phyloP scores from a whole-genome alignment of 2,329 filamentous ascomycete genomes.

The Exutisphaerella laricina region DNA sequence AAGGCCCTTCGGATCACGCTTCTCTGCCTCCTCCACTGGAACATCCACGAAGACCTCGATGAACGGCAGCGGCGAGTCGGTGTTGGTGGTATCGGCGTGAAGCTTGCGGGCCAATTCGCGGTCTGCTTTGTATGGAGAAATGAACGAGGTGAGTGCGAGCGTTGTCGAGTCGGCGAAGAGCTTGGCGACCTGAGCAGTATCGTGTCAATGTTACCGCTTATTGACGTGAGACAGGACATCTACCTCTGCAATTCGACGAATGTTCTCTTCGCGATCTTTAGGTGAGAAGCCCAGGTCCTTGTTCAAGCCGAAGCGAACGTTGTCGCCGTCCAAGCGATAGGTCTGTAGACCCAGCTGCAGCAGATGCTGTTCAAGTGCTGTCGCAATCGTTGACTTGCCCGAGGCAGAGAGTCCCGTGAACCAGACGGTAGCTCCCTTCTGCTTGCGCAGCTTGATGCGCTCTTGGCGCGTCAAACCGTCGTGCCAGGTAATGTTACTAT shows the following conservation, averaged over 20 bases:
- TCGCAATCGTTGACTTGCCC: constrained; percentile 95
- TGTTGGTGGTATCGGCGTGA: constrained; percentile 57
- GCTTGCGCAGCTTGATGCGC: constrained; percentile 68
- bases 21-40: constrained; percentile 83
- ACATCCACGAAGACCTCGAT: constrained; percentile 93
- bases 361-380: constrained; percentile 93
- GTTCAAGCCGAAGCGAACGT: constrained; percentile 96
- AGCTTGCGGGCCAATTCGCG: constrained; percentile 74
- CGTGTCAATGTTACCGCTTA: constrained; percentile 1
- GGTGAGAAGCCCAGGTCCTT: constrained; percentile 95
- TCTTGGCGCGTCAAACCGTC: constrained; percentile 71
- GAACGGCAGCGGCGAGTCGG: constrained; percentile 67
- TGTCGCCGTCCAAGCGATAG: constrained; percentile 96
- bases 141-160: constrained; percentile 91
- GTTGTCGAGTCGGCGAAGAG: constrained; percentile 88
- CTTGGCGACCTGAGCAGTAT: constrained; percentile 65
- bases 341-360: constrained; percentile 76
- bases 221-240: neutral
- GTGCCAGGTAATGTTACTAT: constrained; percentile 88
- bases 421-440: constrained; percentile 93
- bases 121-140: constrained; percentile 88
- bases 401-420: constrained; percentile 94
- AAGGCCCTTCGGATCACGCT: constrained; percentile 92
- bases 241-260: constrained; percentile 83
- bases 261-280: constrained; percentile 94